Conservation (phyloP, 164 flowering plant species). For the Vitis labrusca region DNA sequence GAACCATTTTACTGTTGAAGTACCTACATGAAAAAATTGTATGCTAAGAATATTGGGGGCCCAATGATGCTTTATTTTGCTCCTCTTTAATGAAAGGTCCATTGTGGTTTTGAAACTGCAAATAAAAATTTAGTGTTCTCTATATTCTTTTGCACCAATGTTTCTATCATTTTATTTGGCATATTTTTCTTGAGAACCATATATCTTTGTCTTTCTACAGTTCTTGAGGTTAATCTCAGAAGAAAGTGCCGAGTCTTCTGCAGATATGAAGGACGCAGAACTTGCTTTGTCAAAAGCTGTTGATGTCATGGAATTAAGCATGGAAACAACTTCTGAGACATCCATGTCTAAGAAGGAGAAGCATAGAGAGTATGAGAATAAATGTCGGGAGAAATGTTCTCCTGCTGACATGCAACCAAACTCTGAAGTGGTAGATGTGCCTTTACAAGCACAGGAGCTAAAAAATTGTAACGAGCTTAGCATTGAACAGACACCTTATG, state of each 20-base stretch:
- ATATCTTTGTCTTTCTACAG: slow-evolving; percentile 29
- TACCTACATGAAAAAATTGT: neutral
- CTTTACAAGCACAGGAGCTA: slow-evolving; percentile 12
- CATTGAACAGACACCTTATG: slow-evolving; percentile 24
- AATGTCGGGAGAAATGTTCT: slow-evolving; percentile 54
- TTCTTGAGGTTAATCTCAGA: slow-evolving; percentile 77
- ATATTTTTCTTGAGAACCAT: neutral
- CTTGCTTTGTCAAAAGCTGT: slow-evolving; percentile 70
- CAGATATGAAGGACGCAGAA: slow-evolving; percentile 55
- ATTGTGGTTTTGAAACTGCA: no score
- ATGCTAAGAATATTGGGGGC: neutral
- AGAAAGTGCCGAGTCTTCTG: slow-evolving; percentile 49
- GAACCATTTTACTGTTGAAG: neutral
- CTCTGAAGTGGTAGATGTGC: slow-evolving; percentile 26
- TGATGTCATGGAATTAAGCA: slow-evolving; percentile 60
- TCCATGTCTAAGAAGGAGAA: slow-evolving; percentile 46
- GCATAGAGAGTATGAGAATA: slow-evolving; percentile 53
- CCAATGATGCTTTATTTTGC: neutral
- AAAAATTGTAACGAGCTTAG: slow-evolving; percentile 10
- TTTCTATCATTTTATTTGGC: no score
- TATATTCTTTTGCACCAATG: no score
- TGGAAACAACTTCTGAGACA: slow-evolving; percentile 45
- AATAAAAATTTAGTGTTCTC: no score
- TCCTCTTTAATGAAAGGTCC: neutral
- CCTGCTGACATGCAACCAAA: slow-evolving; percentile 27